These are phyloP conservation scores for Lindgomyces ingoldianus DNA, from an alignment of 495 filamentous ascomycete genomes.

Conservation along the genomic window DNA sequence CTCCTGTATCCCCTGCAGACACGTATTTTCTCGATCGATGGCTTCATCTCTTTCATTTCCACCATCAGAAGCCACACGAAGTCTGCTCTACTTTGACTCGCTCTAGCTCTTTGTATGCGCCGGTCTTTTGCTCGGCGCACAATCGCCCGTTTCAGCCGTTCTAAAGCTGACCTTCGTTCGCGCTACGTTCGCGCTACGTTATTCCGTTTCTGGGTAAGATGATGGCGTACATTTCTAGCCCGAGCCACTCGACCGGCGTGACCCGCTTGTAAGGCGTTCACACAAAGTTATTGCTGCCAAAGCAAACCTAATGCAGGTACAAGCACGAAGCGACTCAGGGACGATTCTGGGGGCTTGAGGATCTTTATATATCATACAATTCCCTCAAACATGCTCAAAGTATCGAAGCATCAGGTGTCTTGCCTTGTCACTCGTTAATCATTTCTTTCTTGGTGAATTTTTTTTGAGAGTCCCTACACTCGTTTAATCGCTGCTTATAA, in stretches of 20 bases:
- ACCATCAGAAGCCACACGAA: background rate
- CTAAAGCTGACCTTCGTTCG: background rate
- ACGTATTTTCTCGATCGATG: background rate
- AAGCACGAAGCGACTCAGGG: constrained; percentile 7
- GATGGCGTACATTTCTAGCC: background rate
- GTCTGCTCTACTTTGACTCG: background rate
- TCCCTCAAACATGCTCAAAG: background rate
- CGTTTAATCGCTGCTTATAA: constrained; percentile 26
- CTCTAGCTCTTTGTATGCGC: background rate
- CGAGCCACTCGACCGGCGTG: background rate
- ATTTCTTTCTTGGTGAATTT: background rate
- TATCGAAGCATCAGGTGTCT: background rate
- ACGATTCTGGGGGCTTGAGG: background rate
- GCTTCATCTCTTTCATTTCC: constrained; percentile 15
- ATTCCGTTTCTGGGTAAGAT: constrained; percentile 2
- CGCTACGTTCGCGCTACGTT: background rate
- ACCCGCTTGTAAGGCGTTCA: background rate
- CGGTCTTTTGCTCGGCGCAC: background rate
- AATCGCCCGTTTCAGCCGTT: constrained; percentile 1
- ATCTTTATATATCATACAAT: background rate
- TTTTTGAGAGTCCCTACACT: constrained; percentile 5
- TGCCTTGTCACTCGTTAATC: constrained; percentile 10
- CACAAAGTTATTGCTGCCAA: background rate
- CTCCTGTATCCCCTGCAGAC: background rate
- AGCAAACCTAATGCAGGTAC: background rate